These are phyloP conservation scores for Metschnikowia orientalis DNA, from an alignment of 805 yeast species.

Conservation along the genomic window DNA sequence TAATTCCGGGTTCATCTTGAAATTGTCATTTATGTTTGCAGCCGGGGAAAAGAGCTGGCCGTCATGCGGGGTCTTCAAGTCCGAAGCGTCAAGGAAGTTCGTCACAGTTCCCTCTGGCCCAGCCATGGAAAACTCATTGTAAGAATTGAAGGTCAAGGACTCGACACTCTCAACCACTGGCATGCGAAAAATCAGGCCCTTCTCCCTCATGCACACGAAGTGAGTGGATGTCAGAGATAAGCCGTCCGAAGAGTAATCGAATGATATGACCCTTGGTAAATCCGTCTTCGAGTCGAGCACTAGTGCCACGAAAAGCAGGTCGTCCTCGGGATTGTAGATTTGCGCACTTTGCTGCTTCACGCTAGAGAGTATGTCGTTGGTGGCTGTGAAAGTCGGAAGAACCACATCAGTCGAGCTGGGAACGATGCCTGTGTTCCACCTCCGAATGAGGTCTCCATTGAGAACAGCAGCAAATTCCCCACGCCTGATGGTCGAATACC, in stretches of 20 bases:
- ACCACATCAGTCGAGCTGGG: slow-evolving; percentile 25
- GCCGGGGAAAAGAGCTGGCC: too few species aligned
- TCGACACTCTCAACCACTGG: slow-evolving; percentile 64
- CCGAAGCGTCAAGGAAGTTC: slow-evolving; percentile 32
- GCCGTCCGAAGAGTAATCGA: slow-evolving; percentile 68
- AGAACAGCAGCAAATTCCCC: slow-evolving; percentile 79
- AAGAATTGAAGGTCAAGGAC: slow-evolving; percentile 60
- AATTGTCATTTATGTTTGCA: not conserved
- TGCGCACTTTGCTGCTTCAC: slow-evolving; percentile 36
- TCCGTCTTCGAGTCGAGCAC: slow-evolving; percentile 74
- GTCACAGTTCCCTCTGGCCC: slow-evolving; percentile 56
- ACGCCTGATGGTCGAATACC: slow-evolving; percentile 59
- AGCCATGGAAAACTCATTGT: slow-evolving; percentile 57
- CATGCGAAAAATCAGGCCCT: slow-evolving; percentile 84
- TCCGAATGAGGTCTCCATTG: slow-evolving; percentile 68
- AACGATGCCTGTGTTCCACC: slow-evolving; percentile 72
- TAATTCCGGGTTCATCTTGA: slow-evolving; percentile 1
- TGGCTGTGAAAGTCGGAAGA: slow-evolving; percentile 13
- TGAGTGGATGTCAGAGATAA: slow-evolving; percentile 51
- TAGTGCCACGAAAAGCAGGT: slow-evolving; percentile 66
- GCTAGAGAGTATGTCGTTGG: slow-evolving; percentile 12
- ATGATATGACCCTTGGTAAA: slow-evolving; percentile 77
- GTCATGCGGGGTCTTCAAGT: slow-evolving; percentile 4
- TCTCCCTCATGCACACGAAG: slow-evolving; percentile 82
- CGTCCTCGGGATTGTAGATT: slow-evolving; percentile 40